Conservation (phyloP, 805 yeast species). For the Zygoascus bituminiphila region DNA sequence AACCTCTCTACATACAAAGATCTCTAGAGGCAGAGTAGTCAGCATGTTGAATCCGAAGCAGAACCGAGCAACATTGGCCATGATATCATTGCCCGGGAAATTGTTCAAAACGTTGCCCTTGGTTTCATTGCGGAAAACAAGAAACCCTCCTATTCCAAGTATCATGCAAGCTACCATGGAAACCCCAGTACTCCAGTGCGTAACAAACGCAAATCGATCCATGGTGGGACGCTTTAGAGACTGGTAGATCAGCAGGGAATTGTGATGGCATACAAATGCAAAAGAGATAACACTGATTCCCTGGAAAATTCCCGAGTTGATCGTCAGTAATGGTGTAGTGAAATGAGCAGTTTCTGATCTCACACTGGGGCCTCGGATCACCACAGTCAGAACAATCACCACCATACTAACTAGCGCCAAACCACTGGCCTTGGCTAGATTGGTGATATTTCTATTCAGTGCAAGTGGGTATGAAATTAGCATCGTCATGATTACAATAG, state of each 20-base stretch:
- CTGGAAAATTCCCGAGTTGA: constrained; percentile 66
- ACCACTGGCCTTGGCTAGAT: constrained; percentile 76
- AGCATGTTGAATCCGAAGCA: constrained; percentile 89
- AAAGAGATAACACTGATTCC: constrained; percentile 92
- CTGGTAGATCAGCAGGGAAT: constrained; percentile 81
- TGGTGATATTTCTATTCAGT: constrained; percentile 69
- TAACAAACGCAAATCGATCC: constrained; percentile 62
- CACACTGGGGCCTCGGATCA: constrained; percentile 61
- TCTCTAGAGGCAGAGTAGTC: constrained; percentile 83
- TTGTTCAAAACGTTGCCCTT: constrained; percentile 86
- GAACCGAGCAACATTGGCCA: constrained; percentile 79
- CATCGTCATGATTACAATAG: constrained; percentile 61
- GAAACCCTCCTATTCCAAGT: constrained; percentile 73
- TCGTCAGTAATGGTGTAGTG: constrained; percentile 33
- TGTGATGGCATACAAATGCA: constrained; percentile 94
- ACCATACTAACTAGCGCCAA: constrained; percentile 81
- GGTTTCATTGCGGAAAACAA: constrained; percentile 66
- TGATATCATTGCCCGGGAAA: constrained; percentile 63
- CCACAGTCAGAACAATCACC: constrained; percentile 64
- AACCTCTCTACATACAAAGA: constrained; percentile 85
- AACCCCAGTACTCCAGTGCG: constrained; percentile 76
- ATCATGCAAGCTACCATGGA: constrained; percentile 71
- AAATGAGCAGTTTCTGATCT: constrained; percentile 43
- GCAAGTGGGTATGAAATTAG: constrained; percentile 79
- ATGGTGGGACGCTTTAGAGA: constrained; percentile 71